Conservation (phyloP, 2,329 filamentous ascomycete species). For the Xylaria sp. region DNA sequence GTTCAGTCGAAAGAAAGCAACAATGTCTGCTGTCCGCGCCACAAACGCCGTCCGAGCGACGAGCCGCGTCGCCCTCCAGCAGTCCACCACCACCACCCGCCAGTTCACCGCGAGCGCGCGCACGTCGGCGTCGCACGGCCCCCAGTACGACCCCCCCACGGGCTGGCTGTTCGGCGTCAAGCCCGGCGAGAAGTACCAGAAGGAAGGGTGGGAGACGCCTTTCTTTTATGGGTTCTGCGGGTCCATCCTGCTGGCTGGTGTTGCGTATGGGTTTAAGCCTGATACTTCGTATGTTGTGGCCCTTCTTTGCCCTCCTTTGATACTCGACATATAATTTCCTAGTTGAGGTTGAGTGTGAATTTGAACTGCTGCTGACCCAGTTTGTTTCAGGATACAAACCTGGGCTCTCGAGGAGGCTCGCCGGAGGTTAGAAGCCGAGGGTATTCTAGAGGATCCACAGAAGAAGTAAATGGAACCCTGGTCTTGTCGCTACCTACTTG, state of each 20-base stretch:
- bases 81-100: conserved; percentile 36
- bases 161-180: conserved; percentile 95
- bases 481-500: not conserved
- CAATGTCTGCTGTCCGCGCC: conserved; percentile 42
- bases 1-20: not conserved
- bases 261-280: conserved; percentile 95
- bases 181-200: conserved; percentile 93
- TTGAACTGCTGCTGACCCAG: too few species aligned
- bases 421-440: conserved; percentile 92
- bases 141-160: conserved; percentile 85
- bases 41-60: conserved; percentile 38
- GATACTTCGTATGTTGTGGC: conserved; percentile 86
- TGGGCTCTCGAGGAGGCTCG: conserved; percentile 98
- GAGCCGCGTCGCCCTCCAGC: conserved; percentile 34
- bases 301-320: not conserved
- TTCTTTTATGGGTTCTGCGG: conserved; percentile 87
- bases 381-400: conserved; percentile 86
- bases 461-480: conserved; percentile 50
- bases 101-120: conserved; percentile 53
- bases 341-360: too few species aligned
- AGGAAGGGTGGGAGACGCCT: conserved; percentile 93
- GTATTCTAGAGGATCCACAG: conserved; percentile 82
- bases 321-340: too few species aligned
- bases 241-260: conserved; percentile 71
- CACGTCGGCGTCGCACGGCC: conserved; percentile 63